Percentiles rank a stretch among this genome's conserved stretches.
phyloP scores from a whole-genome alignment of 495 filamentous ascomycete genomes.

The Clohesyomyces aquaticus region DNA sequence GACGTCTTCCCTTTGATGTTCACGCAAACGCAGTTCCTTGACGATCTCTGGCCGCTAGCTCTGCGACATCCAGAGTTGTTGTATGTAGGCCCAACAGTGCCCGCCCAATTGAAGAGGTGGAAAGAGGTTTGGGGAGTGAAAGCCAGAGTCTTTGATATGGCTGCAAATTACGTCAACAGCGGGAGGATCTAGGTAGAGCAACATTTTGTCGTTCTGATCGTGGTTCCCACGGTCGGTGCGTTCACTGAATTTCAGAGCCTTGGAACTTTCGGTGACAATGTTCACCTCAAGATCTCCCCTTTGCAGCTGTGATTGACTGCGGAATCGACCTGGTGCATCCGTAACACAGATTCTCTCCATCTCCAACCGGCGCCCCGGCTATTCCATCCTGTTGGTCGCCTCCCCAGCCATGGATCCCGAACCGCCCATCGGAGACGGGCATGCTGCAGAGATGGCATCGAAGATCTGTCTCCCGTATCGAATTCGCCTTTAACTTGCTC shows the following conservation, averaged over 20 bases:
- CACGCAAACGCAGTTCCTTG: constrained; percentile 2
- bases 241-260: too few species aligned
- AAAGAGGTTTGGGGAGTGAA: background rate
- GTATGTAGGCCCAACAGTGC: constrained; percentile 6
- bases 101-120: background rate
- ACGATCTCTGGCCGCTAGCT: constrained; percentile 7
- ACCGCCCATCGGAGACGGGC: constrained; percentile 35
- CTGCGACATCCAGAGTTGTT: constrained; percentile 3
- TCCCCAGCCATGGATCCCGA: constrained; percentile 43
- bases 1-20: background rate
- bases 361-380: background rate
- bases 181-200: too few species aligned
- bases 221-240: too few species aligned
- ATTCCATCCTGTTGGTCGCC: constrained; percentile 40
- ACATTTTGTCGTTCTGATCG: too few species aligned
- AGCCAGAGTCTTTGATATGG: background rate
- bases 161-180: too few species aligned
- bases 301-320: background rate
- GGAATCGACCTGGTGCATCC: constrained; percentile 59
- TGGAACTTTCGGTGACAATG: too few species aligned
- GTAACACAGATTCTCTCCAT: constrained; percentile 55
- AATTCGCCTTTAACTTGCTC: constrained; percentile 63
- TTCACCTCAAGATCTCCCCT: constrained; percentile 1
- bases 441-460: constrained; percentile 41
- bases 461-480: background rate